phyloP scores from a whole-genome alignment of 345 rosid species.

The Schrenkiella parvula region DNA sequence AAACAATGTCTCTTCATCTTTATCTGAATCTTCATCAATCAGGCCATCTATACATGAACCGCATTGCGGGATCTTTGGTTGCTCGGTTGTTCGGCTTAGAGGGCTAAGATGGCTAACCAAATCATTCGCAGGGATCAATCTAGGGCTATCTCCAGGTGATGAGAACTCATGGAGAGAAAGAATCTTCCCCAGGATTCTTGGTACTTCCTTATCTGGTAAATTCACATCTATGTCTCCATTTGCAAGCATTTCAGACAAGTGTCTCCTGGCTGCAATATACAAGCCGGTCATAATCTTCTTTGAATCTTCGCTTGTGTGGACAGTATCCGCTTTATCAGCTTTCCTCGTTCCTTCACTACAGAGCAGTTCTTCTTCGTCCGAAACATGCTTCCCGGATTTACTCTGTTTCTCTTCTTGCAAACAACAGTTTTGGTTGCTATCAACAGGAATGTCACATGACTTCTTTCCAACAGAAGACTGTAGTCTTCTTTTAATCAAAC shows the following conservation, averaged over 20 bases:
- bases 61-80: slow-evolving; percentile 28
- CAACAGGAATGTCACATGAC: slow-evolving; percentile 44
- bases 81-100: slow-evolving; percentile 27
- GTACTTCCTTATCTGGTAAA: slow-evolving; percentile 46
- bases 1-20: slow-evolving; percentile 34
- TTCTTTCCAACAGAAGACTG: slow-evolving; percentile 44
- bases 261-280: slow-evolving; percentile 88
- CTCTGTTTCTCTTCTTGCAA: slow-evolving; percentile 30
- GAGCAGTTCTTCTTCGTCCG: slow-evolving; percentile 42
- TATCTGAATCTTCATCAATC: slow-evolving; percentile 27
- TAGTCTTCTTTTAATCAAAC: slow-evolving; percentile 43
- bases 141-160: slow-evolving; percentile 67
- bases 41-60: slow-evolving; percentile 23
- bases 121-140: slow-evolving; percentile 26
- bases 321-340: slow-evolving; percentile 35
- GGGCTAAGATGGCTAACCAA: slow-evolving; percentile 22
- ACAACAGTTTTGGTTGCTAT: slow-evolving; percentile 14
- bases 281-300: slow-evolving; percentile 56
- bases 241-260: slow-evolving; percentile 77
- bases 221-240: slow-evolving; percentile 46
- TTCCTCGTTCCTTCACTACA: slow-evolving; percentile 37
- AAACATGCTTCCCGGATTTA: slow-evolving; percentile 39
- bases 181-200: slow-evolving; percentile 73
- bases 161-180: slow-evolving; percentile 71
- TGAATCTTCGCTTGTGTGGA: slow-evolving; percentile 34